These are phyloP conservation scores for Lodderomyces margitis DNA, from an alignment of 1,139 yeast species.

Conservation along the genomic window DNA sequence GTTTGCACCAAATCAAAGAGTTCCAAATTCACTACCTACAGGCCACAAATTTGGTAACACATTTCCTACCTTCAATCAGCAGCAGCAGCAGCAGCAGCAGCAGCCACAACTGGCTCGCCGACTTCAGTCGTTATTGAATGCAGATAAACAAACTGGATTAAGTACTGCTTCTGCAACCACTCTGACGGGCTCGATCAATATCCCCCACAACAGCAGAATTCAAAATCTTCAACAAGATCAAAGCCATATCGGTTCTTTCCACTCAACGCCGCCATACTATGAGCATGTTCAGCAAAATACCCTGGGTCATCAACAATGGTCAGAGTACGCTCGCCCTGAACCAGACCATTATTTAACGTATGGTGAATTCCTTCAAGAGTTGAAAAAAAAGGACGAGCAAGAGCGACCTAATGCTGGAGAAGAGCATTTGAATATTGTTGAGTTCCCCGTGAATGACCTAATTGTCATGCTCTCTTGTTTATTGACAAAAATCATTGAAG, in stretches of 20 bases:
- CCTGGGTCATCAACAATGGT: conserved; percentile 4
- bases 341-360: conserved; percentile 50
- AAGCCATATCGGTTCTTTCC: not conserved
- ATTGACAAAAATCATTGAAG: conserved; percentile 81
- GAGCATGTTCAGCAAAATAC: conserved; percentile 3
- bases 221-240: conserved; percentile 1
- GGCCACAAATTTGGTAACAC: conserved; percentile 15
- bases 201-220: not conserved
- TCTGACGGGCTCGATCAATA: conserved; percentile 2
- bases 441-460: conserved; percentile 78
- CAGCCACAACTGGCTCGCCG: conserved; percentile 7
- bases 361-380: conserved; percentile 37
- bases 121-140: conserved; percentile 8
- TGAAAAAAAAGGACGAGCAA: conserved; percentile 24
- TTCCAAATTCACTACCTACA: conserved; percentile 9
- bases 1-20: not conserved
- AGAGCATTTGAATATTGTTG: conserved; percentile 75
- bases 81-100: conserved; percentile 5
- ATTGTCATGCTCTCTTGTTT: conserved; percentile 82
- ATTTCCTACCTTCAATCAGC: conserved; percentile 10
- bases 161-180: conserved; percentile 13
- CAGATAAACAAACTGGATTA: conserved; percentile 6
- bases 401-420: conserved; percentile 24
- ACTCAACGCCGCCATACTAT: not conserved
- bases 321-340: conserved; percentile 20